A percentile compares a stretch with the other conserved stretches of the same genome.
phyloP scores from a whole-genome alignment of 441 rosid species.

The Brassica hybrid region DNA sequence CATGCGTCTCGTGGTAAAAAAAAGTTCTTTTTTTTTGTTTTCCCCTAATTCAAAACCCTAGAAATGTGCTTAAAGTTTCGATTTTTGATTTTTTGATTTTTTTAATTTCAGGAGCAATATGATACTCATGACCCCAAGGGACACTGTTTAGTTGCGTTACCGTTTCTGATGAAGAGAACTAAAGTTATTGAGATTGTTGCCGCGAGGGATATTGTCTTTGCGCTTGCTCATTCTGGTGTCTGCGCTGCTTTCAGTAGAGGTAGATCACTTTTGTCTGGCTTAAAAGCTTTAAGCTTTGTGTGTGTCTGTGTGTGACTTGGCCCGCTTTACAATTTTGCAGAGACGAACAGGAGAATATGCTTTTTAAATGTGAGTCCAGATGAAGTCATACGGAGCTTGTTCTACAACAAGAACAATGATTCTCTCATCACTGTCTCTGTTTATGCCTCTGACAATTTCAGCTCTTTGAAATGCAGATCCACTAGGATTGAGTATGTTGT shows the following conservation, averaged over 20 bases:
- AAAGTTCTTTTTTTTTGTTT: no score
- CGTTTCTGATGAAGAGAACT: constrained; percentile 88
- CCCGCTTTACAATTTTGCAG: constrained; percentile 44
- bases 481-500: constrained; percentile 70
- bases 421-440: constrained; percentile 91
- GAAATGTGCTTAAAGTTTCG: no score
- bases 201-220: constrained; percentile 92
- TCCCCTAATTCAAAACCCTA: no score
- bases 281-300: no score
- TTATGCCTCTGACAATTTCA: constrained; percentile 77
- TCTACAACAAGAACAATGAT: constrained; percentile 86
- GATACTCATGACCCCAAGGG: constrained; percentile 97
- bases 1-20: no score
- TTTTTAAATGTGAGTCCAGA: constrained; percentile 77
- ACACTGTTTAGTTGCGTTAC: constrained; percentile 70
- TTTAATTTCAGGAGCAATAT: constrained; percentile 50
- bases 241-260: constrained; percentile 61
- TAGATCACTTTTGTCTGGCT: no score
- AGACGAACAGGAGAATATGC: constrained; percentile 72
- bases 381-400: constrained; percentile 87
- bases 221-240: constrained; percentile 98
- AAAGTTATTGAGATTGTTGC: constrained; percentile 98
- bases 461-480: constrained; percentile 90
- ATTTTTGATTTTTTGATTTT: constrained; percentile 19
- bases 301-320: no score